Evolutionary conservation across 352 stramenopile species (phyloP).

Genomic region (Phytophthora tubulina): DNA sequence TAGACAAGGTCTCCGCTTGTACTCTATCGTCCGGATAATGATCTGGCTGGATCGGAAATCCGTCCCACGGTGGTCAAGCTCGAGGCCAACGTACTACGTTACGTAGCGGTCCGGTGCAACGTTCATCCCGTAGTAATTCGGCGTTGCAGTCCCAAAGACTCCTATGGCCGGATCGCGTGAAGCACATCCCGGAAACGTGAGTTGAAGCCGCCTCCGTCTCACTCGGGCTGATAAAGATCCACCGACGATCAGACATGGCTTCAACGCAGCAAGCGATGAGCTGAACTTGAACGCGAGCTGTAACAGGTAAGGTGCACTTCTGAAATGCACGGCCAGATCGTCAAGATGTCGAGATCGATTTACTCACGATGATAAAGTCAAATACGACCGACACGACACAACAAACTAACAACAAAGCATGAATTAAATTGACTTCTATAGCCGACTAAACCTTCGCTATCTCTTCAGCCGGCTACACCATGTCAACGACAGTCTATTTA

Average conservation of each 20-base stretch:
- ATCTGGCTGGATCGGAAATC: conserved; percentile 1
- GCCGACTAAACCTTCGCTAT: neutral
- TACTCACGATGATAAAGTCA: neutral
- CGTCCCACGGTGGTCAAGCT: neutral
- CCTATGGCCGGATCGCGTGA: conserved; percentile 37
- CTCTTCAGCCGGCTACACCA: neutral
- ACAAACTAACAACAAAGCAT: neutral
- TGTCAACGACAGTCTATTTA: conserved; percentile 8
- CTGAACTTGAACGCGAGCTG: neutral
- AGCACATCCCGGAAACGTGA: neutral
- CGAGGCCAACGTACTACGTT: too few relatives aligned
- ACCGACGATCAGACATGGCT: neutral
- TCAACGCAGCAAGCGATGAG: conserved; percentile 16
- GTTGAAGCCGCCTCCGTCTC: neutral
- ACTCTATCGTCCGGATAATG: neutral
- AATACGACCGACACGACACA: neutral
- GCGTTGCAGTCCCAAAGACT: conserved; percentile 30
- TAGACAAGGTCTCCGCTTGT: too few relatives aligned
- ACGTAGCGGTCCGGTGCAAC: conserved; percentile 8
- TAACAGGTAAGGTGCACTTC: neutral
- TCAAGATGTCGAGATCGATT: neutral
- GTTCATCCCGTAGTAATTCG: conserved; percentile 13
- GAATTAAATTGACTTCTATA: neutral
- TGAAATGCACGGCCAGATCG: neutral
- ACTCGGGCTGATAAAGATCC: too few relatives aligned